A percentile compares a stretch with the other conserved stretches of the same genome.
phyloP scores from a whole-genome alignment of 345 rosid species.

The Moringa oleifera region DNA sequence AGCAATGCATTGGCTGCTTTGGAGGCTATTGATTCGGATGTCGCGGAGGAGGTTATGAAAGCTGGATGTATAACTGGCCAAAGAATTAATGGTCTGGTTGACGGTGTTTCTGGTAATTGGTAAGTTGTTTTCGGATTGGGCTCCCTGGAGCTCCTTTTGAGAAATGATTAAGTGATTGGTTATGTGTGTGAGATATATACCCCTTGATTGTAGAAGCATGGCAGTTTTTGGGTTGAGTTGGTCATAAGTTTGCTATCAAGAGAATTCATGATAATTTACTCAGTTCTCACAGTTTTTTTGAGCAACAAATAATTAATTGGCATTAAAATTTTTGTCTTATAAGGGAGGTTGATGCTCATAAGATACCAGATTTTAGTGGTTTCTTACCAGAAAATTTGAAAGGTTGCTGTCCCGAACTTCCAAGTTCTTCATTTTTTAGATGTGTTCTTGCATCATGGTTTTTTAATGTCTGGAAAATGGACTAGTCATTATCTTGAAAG shows the following conservation, averaged over 20 bases:
- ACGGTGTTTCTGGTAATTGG: conserved; percentile 91
- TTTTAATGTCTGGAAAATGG: neutral
- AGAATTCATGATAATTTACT: no score
- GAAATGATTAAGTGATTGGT: neutral
- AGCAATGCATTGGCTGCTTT: conserved; percentile 96
- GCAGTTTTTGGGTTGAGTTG: neutral
- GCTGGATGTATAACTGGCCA: conserved; percentile 95
- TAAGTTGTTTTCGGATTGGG: conserved; percentile 23
- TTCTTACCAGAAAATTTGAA: no score
- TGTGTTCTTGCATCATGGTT: neutral
- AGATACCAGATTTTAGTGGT: no score
- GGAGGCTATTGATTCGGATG: conserved; percentile 83
- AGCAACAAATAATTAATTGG: no score
- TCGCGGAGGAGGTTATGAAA: conserved; percentile 78
- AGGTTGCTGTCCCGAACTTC: no score
- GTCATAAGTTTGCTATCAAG: no score
- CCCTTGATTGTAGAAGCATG: neutral
- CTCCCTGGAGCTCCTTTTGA: neutral
- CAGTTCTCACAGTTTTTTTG: no score
- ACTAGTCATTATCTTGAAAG: neutral
- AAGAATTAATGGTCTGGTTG: conserved; percentile 88
- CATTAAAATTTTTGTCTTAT: no score
- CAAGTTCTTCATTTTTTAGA: no score
- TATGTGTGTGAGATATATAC: neutral
- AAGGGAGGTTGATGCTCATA: no score